Base-by-base conservation (phyloP, 1,284 basidiomycete genomes). In the Ceraceosorus guamensis region DNA sequence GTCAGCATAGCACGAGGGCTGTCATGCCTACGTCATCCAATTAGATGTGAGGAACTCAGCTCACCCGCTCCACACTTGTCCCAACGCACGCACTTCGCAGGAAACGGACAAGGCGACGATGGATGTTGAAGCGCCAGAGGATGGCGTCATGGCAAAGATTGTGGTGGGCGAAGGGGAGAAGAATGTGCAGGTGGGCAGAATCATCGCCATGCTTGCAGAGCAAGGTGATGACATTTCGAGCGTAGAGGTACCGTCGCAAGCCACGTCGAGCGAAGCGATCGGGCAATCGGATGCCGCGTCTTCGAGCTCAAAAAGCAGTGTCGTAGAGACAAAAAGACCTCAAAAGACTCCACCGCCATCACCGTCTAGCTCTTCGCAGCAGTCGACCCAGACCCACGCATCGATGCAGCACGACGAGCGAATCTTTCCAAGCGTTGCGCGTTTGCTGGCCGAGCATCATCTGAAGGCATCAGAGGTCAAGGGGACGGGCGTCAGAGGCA, bases 31-130 rank as follows among this genome's bases (percentile, higher is more conserved):
- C 39, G 14, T 48, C 43, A 46, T 48, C 24, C 14, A 44, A 13
- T n/a, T 44, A 44, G 41, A 13, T 44, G 41, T 13, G 13, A 44
- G 13, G 41, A 13, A 13, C 41, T 13, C n/a, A n/a, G 13, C 24
- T 45, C 47, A 14, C 39, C 13, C 47, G 14, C 47, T 48, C 47
- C 14, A 50, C 31, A 48, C 5, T 50, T 18, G 10, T 50, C 30
- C 24, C 46, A 24, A 31, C 10, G 10, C 5, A 13, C 24, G 16
- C 49, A 52, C 13, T 50, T n/a, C 30, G 50, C 44, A 92, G 90
- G 92, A 97, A 85, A 97, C 93, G 51, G 92, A 97, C 85, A 97
- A 97, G 83, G 93, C 93, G 14, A 93, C 91, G 45, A 98, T 98
- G 79, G 93, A 98, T 79, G 93, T 98, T 31, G 93, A 98, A 79